Percentiles rank a stretch among this genome's conserved stretches.
phyloP scores from a whole-genome alignment of 148 eudicot species.

The Silene conica region DNA sequence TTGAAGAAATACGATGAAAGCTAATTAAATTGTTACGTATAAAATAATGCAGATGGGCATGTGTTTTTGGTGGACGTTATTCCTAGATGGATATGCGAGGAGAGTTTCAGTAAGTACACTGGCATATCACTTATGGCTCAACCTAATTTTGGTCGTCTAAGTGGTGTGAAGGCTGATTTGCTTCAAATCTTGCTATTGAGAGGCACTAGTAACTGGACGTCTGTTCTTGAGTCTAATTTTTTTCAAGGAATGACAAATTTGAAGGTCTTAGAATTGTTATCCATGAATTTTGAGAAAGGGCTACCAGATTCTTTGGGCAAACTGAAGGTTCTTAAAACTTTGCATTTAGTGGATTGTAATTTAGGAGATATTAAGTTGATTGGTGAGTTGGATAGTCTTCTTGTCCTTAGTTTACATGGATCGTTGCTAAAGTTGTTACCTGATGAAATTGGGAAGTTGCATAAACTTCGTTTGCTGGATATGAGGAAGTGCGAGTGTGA shows the following conservation, averaged over 20 bases:
- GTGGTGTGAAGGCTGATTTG: not conserved
- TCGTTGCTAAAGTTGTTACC: not conserved
- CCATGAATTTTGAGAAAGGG: not conserved
- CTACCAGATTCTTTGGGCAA: not conserved
- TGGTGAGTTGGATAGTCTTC: not conserved
- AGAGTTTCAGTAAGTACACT: not conserved
- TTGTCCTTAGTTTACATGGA: conserved; percentile 2
- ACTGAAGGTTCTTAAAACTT: not conserved
- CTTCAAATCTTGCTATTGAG: conserved; percentile 11
- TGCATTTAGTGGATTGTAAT: not conserved
- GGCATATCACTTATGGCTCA: conserved; percentile 12
- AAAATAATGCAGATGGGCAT: not conserved
- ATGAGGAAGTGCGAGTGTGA: not conserved
- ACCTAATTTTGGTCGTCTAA: not conserved
- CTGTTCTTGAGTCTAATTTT: not conserved
- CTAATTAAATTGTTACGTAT: not conserved
- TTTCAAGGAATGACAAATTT: not conserved
- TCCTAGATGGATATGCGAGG: conserved; percentile 9
- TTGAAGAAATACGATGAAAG: not conserved
- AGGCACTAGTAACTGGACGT: too few species aligned
- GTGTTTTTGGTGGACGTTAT: conserved; percentile 7
- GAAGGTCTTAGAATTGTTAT: not conserved
- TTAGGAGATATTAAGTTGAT: conserved; percentile 7
- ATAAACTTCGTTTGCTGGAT: conserved; percentile 7
- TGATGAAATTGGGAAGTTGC: not conserved